Percentiles rank a stretch among this genome's conserved stretches.
Conservation (phyloP, 768 basidiomycete species). For the Termitomyces sp. region DNA sequence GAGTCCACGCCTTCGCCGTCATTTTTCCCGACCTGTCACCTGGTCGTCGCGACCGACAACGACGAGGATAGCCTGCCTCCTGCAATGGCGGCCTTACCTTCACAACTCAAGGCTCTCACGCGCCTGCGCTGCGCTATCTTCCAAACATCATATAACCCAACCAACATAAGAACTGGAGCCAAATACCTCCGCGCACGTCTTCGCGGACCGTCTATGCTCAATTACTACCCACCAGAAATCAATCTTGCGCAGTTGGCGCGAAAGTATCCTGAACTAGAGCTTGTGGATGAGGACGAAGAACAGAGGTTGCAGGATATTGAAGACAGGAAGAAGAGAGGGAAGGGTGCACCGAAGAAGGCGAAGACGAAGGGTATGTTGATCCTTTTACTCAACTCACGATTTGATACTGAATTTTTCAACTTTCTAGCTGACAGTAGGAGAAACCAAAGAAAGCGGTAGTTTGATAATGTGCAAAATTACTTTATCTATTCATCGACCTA, state of each 20-base stretch:
- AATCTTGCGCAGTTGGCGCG: constrained; percentile 47
- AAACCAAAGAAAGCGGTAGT: constrained; percentile 34
- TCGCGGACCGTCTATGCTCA: constrained; percentile 79
- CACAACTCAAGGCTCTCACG: constrained; percentile 55
- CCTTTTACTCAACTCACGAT: background rate
- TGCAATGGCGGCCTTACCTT: constrained; percentile 34
- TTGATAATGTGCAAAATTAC: background rate
- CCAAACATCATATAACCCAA: constrained; percentile 86
- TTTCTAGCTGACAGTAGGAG: constrained; percentile 47
- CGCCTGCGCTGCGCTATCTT: constrained; percentile 72
- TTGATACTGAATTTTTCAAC: background rate
- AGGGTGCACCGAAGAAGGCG: constrained; percentile 80
- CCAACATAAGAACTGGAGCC: constrained; percentile 75
- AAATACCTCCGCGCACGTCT: constrained; percentile 85
- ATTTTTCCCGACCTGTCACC: background rate
- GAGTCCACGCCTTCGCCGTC: background rate
- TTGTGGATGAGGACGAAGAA: constrained; percentile 63
- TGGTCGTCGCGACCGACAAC: background rate
- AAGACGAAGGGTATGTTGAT: constrained; percentile 52
- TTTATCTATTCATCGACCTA: background rate
- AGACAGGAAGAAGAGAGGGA: constrained; percentile 67
- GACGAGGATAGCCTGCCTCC: background rate
- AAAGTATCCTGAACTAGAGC: constrained; percentile 48
- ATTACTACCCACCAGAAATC: constrained; percentile 72
- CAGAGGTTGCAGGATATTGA: constrained; percentile 66